These are phyloP conservation scores for Collybia nuda DNA, from an alignment of 768 basidiomycete species.

Conservation along the genomic window DNA sequence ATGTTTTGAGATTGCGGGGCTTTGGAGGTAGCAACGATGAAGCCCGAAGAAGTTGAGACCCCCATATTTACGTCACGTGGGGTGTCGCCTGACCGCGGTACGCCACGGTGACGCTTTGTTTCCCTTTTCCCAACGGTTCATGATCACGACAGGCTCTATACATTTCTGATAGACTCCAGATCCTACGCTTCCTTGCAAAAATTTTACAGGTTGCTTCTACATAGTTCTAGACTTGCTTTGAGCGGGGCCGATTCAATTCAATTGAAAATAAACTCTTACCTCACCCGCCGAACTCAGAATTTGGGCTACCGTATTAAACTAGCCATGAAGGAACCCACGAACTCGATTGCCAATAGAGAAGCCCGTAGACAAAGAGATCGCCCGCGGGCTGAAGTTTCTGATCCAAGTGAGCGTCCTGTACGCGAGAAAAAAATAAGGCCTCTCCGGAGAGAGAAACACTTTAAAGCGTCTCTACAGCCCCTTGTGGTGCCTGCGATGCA, in stretches of 20 bases:
- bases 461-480: neutral
- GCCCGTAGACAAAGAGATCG: slow-evolving; percentile 5
- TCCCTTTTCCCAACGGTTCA: neutral
- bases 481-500: neutral
- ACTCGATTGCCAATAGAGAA: slow-evolving; percentile 10
- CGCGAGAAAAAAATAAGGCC: neutral
- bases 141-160: neutral
- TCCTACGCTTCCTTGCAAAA: no score
- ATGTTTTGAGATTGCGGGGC: neutral
- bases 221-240: no score
- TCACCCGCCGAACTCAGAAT: no score
- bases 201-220: no score
- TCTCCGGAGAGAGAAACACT: neutral
- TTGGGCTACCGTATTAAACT: neutral
- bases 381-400: neutral
- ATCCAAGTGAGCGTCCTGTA: neutral
- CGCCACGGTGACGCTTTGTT: neutral
- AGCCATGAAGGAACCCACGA: slow-evolving; percentile 14
- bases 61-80: no score
- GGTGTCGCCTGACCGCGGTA: no score
- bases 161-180: neutral
- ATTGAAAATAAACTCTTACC: no score
- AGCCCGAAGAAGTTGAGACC: no score
- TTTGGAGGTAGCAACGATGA: slow-evolving; percentile 3
- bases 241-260: no score